A percentile compares a stretch with the other conserved stretches of the same genome.
Evolutionary conservation across 148 eudicot genomes (phyloP).

Genomic region (Dysphania ambrosioides): DNA sequence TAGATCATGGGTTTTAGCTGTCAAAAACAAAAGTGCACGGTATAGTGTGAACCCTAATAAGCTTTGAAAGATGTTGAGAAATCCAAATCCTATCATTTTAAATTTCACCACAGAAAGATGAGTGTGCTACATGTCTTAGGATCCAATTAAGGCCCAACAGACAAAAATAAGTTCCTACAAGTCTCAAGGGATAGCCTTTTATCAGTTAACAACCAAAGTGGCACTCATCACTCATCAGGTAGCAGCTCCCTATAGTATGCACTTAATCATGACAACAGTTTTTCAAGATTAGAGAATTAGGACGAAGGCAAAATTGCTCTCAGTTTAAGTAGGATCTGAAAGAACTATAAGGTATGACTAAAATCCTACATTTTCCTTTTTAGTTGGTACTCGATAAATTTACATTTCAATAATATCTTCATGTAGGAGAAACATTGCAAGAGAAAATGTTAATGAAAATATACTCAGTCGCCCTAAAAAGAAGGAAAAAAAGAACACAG

Average conservation of each 20-base stretch:
- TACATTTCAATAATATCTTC: background rate
- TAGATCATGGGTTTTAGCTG: conserved; percentile 14
- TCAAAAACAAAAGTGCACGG: conserved; percentile 3
- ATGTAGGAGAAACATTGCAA: background rate
- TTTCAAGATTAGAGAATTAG: background rate
- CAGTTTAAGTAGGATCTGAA: background rate
- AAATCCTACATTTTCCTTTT: background rate
- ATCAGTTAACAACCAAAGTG: background rate
- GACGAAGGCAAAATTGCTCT: background rate
- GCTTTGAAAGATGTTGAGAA: too few species aligned
- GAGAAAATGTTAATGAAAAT: background rate
- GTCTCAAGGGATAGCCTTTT: background rate
- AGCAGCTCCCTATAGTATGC: background rate
- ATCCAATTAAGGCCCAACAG: background rate
- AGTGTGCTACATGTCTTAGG: background rate
- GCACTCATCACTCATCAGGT: too few species aligned
- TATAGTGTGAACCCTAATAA: background rate
- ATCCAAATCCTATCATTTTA: background rate
- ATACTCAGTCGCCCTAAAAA: background rate
- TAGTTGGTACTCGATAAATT: background rate
- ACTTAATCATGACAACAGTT: background rate
- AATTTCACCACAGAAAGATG: background rate
- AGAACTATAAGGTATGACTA: background rate
- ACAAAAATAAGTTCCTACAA: background rate
- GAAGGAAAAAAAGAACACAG: background rate